phyloP scores from a whole-genome alignment of 768 basidiomycete species.

The Panaeolus papilionaceus region DNA sequence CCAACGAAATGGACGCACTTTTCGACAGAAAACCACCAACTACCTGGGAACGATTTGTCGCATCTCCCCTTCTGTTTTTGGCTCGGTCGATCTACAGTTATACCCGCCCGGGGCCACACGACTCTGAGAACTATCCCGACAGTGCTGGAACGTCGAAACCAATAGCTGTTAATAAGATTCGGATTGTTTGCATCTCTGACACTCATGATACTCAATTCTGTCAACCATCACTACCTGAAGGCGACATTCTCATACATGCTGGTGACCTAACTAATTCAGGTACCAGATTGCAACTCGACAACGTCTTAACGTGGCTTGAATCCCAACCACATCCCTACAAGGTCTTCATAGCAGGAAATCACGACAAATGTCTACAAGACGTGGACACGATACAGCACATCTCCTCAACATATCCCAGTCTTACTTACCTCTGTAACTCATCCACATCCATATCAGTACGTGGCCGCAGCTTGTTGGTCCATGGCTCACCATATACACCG shows the following conservation, averaged over 20 bases:
- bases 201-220: constrained; percentile 40
- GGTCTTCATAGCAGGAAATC: constrained; percentile 51
- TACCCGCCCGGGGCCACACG: no score
- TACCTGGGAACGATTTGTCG: background rate
- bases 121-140: background rate
- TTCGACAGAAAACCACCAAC: background rate
- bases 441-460: constrained; percentile 34
- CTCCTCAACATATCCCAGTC: constrained; percentile 29
- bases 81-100: background rate
- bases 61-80: background rate
- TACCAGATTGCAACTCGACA: constrained; percentile 35
- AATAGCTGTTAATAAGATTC: constrained; percentile 20
- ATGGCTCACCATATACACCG: constrained; percentile 48
- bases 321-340: constrained; percentile 44
- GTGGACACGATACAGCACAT: constrained; percentile 23
- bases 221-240: constrained; percentile 37
- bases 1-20: background rate
- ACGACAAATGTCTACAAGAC: constrained; percentile 38
- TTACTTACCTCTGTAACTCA: constrained; percentile 46
- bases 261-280: constrained; percentile 47
- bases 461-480: constrained; percentile 37
- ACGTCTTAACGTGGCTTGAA: constrained; percentile 37
- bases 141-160: background rate
- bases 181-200: constrained; percentile 46
- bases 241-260: constrained; percentile 48